phyloP scores from a whole-genome alignment of 2,329 filamentous ascomycete species.

The Neurospora sp. region DNA sequence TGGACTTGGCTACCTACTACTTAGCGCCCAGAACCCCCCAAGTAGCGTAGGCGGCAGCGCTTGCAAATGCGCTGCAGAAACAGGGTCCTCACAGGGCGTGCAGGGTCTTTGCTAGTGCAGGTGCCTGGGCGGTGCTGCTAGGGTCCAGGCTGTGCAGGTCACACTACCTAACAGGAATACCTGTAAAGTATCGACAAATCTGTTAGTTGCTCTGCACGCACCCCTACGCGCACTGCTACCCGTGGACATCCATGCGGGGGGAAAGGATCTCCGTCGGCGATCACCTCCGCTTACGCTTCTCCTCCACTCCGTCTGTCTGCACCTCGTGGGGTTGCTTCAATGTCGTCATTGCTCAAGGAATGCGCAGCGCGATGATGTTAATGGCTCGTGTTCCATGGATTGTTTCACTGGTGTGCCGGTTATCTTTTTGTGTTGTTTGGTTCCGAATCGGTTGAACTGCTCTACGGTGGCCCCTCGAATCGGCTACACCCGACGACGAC shows the following conservation, averaged over 20 bases:
- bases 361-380: not conserved
- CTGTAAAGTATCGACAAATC: too few relatives aligned
- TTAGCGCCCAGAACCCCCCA: too few relatives aligned
- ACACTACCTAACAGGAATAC: not conserved
- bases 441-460: too few relatives aligned
- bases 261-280: not conserved
- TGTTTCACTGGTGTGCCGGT: too few relatives aligned
- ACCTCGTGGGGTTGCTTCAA: not conserved
- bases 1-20: not conserved
- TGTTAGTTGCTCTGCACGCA: too few relatives aligned
- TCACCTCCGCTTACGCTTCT: not conserved
- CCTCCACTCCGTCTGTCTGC: not conserved
- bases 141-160: too few relatives aligned
- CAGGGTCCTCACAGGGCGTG: not conserved
- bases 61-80: not conserved
- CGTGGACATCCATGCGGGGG: too few relatives aligned
- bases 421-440: too few relatives aligned
- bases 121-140: not conserved
- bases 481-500: too few relatives aligned
- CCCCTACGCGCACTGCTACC: too few relatives aligned
- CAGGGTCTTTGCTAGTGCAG: not conserved
- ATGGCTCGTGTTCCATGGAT: too few relatives aligned
- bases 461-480: too few relatives aligned
- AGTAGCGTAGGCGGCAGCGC: not conserved
- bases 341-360: not conserved